Evolutionary conservation across 169 alveolate genomes (phyloP).

Genomic region (Plasmodium cynomolgi): DNA sequence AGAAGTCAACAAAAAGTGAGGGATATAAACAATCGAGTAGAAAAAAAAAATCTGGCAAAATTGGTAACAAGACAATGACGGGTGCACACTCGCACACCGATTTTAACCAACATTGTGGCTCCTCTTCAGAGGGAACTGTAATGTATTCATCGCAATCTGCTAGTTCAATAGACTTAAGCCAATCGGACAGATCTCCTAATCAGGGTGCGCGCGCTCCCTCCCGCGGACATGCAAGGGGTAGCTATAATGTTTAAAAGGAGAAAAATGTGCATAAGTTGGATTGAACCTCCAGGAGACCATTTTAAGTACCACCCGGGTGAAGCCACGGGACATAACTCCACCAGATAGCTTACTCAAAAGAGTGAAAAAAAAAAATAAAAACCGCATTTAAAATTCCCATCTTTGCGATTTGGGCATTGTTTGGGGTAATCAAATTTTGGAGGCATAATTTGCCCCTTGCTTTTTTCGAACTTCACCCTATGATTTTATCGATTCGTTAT

Average conservation of each 20-base stretch:
- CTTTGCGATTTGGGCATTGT: background rate
- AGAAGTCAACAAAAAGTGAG: background rate
- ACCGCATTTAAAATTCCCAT: background rate
- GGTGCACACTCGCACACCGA: background rate
- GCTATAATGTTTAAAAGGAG: background rate
- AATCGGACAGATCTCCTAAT: background rate
- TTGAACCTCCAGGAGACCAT: background rate
- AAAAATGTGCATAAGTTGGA: background rate
- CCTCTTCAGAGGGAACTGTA: slow-evolving; percentile 16
- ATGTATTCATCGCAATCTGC: slow-evolving; percentile 20
- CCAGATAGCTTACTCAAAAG: background rate
- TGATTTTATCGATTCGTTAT: background rate
- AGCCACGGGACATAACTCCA: background rate
- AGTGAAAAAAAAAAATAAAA: background rate
- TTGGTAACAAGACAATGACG: background rate
- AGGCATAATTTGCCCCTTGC: background rate
- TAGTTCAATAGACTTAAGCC: slow-evolving; percentile 1
- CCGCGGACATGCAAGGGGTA: background rate
- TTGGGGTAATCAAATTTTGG: background rate
- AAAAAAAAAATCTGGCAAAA: slow-evolving; percentile 11
- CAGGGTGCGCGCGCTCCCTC: background rate
- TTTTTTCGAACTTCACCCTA: background rate
- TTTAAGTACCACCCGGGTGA: background rate
- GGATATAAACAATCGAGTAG: background rate
- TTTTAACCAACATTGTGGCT: background rate